phyloP scores from a whole-genome alignment of 352 stramenopile genomes.

The Phytopythium litorale region DNA sequence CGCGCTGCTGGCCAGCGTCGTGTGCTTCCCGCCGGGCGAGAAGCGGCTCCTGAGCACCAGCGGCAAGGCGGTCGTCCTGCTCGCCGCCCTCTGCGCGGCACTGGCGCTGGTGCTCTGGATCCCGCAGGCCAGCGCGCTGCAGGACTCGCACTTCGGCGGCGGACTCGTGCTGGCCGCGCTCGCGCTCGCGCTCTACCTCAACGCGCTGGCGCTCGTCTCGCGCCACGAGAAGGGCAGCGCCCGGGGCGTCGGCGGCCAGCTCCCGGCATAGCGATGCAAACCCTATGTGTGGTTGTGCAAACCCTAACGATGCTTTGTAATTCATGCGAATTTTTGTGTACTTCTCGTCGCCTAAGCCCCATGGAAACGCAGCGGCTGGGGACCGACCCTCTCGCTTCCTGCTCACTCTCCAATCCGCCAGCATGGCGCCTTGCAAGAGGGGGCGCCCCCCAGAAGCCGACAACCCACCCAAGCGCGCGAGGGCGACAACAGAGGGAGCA shows the following conservation, averaged over 20 bases:
- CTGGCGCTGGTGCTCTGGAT: constrained; percentile 6
- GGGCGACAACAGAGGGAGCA: too few species aligned
- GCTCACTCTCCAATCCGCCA: too few species aligned
- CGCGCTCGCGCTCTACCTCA: constrained; percentile 3
- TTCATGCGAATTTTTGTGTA: too few species aligned
- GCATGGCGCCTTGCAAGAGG: too few species aligned
- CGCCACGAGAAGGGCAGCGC: constrained; percentile 5
- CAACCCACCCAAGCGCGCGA: too few species aligned
- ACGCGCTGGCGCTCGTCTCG: constrained; percentile 4
- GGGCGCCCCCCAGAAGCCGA: too few species aligned
- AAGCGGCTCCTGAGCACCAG: neutral
- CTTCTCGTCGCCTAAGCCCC: too few species aligned
- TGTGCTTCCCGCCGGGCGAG: neutral
- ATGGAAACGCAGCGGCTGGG: too few species aligned
- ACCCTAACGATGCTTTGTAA: too few species aligned
- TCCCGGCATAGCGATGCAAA: neutral
- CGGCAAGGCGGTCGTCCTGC: neutral
- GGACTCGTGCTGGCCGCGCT: neutral
- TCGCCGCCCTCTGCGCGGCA: neutral
- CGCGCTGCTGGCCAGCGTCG: neutral
- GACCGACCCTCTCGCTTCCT: too few species aligned
- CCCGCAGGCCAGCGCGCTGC: neutral
- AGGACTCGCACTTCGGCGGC: constrained; percentile 4
- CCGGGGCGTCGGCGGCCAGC: neutral
- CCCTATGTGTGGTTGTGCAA: too few species aligned